Evolutionary conservation across 78 protist genomes (phyloP), one percentile per base, ranked within the genome.

Genomic region (Chrysochromulina parva): DNA sequence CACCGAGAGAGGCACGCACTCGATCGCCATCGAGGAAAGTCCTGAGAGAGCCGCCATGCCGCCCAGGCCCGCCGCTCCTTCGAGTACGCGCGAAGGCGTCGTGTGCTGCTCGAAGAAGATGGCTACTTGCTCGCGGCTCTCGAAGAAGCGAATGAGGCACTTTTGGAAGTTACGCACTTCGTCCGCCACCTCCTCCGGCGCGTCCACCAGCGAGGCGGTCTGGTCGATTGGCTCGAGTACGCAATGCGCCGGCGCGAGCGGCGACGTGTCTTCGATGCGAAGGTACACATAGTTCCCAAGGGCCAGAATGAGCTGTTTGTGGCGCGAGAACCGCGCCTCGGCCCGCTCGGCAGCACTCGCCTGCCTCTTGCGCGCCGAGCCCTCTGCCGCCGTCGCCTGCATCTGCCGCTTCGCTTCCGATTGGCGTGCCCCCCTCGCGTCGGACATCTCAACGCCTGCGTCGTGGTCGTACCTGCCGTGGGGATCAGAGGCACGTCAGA

Each of bases 81-180:
- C n/a, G n/a, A n/a, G n/a, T n/a, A n/a, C n/a, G n/a, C n/a, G n/a
- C n/a, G n/a, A n/a, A n/a, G n/a, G 92, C 88, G 54, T 28, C 93
- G 86, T 85, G 3, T 89, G 92, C 26, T 93, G 90, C 69, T 94
- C 97, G 67, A 95, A 52, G 28, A 95, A 95, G 48, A 94, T 38
- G 9, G 82, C 85, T 52, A 60, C 91, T 55, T 80, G 87, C 11
- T 54, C 91, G 48, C 60, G 66, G 28, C n/a, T 19, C 16, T 52
- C 88, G 62, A 74, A 95, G 94, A 96, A 92, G 66, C 90, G 92
- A 6, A 92, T 82, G 22, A 96, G 54, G 38, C 89, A 92, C 57
- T 92, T 91, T 26, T 91, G 53, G 67, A 95, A 95, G 57, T 84
- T 82, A 59, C 88, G 86, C n/a, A 91, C 59, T 82, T 95, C 95